Conservation (phyloP, 176 grass and related monocot genomes). For the Poa pratensis region DNA sequence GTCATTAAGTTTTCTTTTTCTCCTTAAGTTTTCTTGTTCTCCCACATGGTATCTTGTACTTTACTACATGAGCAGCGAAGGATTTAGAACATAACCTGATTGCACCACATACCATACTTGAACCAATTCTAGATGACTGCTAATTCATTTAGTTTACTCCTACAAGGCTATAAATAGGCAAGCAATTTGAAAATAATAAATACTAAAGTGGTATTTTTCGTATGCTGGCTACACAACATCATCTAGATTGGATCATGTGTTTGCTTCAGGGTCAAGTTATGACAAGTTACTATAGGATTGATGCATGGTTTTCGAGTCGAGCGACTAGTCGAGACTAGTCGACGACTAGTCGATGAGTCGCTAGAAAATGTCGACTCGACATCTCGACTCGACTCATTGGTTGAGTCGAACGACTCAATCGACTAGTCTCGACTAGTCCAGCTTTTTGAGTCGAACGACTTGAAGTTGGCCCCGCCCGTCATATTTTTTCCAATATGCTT, state of each 20-base stretch:
- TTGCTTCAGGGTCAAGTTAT: neutral
- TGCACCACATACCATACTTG: neutral
- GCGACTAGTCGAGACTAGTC: too few relatives aligned
- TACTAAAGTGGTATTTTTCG: neutral
- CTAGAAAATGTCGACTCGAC: too few relatives aligned
- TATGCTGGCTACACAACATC: neutral
- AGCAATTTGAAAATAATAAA: neutral
- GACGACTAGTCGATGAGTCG: too few relatives aligned
- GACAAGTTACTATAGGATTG: neutral
- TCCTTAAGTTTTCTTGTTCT: neutral
- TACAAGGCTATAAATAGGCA: neutral
- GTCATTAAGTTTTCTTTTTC: neutral
- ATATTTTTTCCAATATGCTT: too few relatives aligned
- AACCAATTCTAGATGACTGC: neutral
- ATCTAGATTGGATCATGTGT: neutral
- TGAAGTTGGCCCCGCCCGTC: too few relatives aligned
- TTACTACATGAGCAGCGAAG: neutral
- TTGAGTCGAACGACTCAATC: too few relatives aligned
- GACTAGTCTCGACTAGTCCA: too few relatives aligned
- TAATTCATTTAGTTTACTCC: neutral
- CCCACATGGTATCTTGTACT: neutral
- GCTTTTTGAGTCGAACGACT: too few relatives aligned
- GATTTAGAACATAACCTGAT: constrained; percentile 4
- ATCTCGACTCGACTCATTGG: too few relatives aligned
- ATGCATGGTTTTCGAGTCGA: too few relatives aligned